These are phyloP conservation scores for Trametes sanguinea DNA, from an alignment of 768 basidiomycete genomes.

Conservation along the genomic window DNA sequence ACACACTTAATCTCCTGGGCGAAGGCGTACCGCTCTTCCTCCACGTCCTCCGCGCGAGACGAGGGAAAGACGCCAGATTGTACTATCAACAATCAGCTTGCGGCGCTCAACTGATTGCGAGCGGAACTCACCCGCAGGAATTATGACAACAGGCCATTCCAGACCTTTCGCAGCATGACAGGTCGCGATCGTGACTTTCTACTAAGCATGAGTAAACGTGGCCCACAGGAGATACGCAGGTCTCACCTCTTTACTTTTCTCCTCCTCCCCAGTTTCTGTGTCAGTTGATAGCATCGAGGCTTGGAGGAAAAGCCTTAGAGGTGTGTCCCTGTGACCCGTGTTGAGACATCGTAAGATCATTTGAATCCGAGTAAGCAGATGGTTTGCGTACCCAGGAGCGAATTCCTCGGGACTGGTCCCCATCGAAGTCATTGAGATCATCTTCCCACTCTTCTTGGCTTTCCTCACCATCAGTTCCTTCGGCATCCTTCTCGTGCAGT, in stretches of 20 bases:
- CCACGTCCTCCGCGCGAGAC: slow-evolving; percentile 67
- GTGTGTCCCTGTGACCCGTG: slow-evolving; percentile 39
- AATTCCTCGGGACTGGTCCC: slow-evolving; percentile 8
- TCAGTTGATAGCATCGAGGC: slow-evolving; percentile 84
- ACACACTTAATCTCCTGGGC: neutral
- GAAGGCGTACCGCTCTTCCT: slow-evolving; percentile 74
- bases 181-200: slow-evolving; percentile 85
- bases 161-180: slow-evolving; percentile 90
- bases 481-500: slow-evolving; percentile 3
- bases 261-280: slow-evolving; percentile 61
- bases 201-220: neutral
- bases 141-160: slow-evolving; percentile 90
- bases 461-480: neutral
- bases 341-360: neutral
- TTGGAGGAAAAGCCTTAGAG: slow-evolving; percentile 71
- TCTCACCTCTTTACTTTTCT: slow-evolving; percentile 47
- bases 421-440: slow-evolving; percentile 10
- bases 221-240: neutral
- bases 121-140: slow-evolving; percentile 58
- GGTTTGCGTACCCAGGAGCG: neutral
- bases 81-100: slow-evolving; percentile 40
- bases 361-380: neutral
- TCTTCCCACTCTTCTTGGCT: slow-evolving; percentile 21
- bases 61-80: slow-evolving; percentile 79
- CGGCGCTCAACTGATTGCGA: neutral